Conservation (phyloP, 176 grass and related monocot genomes). For the Avena eriantha region DNA sequence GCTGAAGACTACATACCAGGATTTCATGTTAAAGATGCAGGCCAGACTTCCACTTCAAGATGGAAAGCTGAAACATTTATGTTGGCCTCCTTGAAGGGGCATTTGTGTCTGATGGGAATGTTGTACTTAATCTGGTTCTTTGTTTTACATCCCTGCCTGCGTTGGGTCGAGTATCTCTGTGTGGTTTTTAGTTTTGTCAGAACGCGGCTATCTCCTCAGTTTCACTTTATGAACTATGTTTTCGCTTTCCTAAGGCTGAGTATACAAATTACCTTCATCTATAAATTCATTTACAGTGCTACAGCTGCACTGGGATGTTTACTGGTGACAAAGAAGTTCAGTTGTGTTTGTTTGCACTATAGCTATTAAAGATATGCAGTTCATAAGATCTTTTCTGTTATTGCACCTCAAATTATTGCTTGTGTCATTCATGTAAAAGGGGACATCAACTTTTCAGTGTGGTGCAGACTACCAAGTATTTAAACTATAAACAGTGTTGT, state of each 20-base stretch:
- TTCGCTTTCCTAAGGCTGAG: background rate
- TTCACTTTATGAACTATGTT: background rate
- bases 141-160: background rate
- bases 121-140: background rate
- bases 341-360: constrained; percentile 7
- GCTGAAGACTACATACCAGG: background rate
- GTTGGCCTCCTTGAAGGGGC: background rate
- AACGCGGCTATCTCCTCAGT: background rate
- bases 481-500: constrained; percentile 10
- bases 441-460: background rate
- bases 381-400: background rate
- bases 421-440: background rate
- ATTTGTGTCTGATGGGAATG: background rate
- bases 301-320: background rate
- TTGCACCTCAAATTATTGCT: constrained; percentile 21
- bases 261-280: background rate
- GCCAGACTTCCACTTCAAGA: background rate
- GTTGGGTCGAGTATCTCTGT: background rate
- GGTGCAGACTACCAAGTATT: background rate
- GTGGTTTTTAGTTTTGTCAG: background rate
- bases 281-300: background rate
- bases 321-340: constrained; percentile 20
- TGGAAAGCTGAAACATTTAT: background rate
- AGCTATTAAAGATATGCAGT: background rate
- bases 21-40: background rate